These are phyloP conservation scores for Amphirosellinia nigrospora DNA, from an alignment of 495 filamentous ascomycete species.

Conservation along the genomic window DNA sequence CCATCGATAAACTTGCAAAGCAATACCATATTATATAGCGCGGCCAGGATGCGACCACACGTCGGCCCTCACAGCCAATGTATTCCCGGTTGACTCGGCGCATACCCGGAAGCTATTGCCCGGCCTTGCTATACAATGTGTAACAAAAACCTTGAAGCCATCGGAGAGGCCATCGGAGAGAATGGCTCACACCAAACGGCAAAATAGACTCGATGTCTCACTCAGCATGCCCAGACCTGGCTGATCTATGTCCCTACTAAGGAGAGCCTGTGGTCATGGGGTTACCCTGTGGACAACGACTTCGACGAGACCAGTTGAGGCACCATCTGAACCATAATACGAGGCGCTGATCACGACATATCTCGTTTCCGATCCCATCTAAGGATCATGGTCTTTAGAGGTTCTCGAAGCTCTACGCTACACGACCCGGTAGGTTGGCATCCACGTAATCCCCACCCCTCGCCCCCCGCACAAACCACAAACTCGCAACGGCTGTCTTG, in stretches of 20 bases:
- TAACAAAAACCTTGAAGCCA: not conserved
- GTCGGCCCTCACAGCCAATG: not conserved
- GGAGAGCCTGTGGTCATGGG: not conserved
- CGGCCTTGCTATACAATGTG: not conserved
- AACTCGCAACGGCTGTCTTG: not conserved
- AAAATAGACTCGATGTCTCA: not conserved
- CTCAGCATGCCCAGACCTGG: conserved; percentile 7
- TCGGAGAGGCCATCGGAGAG: not conserved
- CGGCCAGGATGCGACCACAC: not conserved
- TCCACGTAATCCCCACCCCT: conserved; percentile 6
- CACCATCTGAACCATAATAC: not conserved
- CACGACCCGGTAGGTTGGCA: not conserved
- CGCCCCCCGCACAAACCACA: too few species aligned
- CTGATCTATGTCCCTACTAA: not conserved
- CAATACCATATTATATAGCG: not conserved
- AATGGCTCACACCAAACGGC: not conserved
- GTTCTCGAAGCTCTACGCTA: not conserved
- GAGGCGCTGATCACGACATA: not conserved
- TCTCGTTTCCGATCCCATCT: not conserved
- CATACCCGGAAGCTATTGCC: not conserved
- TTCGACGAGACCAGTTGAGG: not conserved
- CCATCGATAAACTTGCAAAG: not conserved
- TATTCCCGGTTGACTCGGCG: not conserved
- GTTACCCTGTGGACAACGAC: not conserved
- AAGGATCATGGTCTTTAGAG: not conserved